Evolutionary conservation across 805 yeast species (phyloP).

Genomic region (Isabelozyma pseudorhagii): DNA sequence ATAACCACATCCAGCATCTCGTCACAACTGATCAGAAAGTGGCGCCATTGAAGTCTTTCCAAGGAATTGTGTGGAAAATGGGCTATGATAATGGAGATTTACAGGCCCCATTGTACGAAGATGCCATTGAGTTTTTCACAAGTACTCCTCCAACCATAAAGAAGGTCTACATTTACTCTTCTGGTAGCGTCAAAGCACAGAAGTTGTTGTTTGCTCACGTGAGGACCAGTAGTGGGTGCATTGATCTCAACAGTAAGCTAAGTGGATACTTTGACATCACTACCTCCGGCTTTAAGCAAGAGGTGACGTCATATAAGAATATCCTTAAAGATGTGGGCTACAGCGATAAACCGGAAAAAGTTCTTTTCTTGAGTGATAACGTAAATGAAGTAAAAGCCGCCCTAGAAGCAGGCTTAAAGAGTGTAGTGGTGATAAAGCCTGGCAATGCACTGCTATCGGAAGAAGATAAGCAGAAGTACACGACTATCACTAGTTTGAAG

Average conservation of each 20-base stretch:
- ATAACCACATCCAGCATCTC: conserved; percentile 50
- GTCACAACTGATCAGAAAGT: conserved; percentile 74
- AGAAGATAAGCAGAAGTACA: conserved; percentile 23
- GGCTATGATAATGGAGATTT: conserved; percentile 80
- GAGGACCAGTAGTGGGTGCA: conserved; percentile 23
- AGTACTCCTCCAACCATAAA: conserved; percentile 26
- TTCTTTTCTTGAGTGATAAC: conserved; percentile 78
- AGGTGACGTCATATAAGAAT: conserved; percentile 50
- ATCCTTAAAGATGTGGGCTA: conserved; percentile 47
- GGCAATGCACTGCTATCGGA: conserved; percentile 61
- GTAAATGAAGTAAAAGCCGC: conserved; percentile 79
- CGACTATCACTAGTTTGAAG: conserved; percentile 11
- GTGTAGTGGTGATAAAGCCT: conserved; percentile 62
- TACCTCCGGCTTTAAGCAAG: conserved; percentile 73
- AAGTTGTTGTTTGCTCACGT: conserved; percentile 71
- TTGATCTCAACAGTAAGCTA: conserved; percentile 53
- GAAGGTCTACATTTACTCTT: conserved; percentile 72
- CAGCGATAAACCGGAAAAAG: conserved; percentile 23
- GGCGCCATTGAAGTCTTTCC: conserved; percentile 69
- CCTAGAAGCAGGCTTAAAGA: conserved; percentile 53
- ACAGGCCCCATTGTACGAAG: conserved; percentile 71
- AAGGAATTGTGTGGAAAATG: conserved; percentile 76
- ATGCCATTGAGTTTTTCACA: conserved; percentile 60
- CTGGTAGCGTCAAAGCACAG: conserved; percentile 89
- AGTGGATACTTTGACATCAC: conserved; percentile 81